These are phyloP conservation scores for Lepidium aucheri DNA, from an alignment of 345 rosid species.

Conservation along the genomic window DNA sequence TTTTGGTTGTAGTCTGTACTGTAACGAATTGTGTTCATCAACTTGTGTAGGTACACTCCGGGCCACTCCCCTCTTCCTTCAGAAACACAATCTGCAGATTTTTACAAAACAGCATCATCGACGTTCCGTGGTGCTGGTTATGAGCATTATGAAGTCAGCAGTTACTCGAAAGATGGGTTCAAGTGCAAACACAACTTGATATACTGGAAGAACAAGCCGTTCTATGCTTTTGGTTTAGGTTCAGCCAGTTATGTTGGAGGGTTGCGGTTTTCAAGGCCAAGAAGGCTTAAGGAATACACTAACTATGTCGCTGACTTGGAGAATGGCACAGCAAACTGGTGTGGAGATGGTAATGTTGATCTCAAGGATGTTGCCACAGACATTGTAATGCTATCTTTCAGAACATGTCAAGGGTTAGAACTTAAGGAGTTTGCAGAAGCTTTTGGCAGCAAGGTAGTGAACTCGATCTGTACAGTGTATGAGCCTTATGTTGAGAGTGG, in stretches of 20 bases:
- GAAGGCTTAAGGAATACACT: constrained; percentile 58
- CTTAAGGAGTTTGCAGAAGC: constrained; percentile 45
- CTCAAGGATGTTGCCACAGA: constrained; percentile 68
- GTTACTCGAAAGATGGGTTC: constrained; percentile 54
- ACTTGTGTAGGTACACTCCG: constrained; percentile 65
- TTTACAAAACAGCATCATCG: constrained; percentile 60
- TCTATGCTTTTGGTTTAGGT: constrained; percentile 86
- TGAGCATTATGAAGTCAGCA: constrained; percentile 81
- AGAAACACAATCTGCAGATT: constrained; percentile 69
- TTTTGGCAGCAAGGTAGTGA: constrained; percentile 52
- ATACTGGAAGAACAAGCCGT: constrained; percentile 83
- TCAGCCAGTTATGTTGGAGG: constrained; percentile 86
- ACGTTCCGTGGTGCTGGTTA: constrained; percentile 62
- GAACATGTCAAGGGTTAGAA: constrained; percentile 77
- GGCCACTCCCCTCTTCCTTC: constrained; percentile 90
- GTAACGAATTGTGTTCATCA: not conserved
- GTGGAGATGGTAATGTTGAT: constrained; percentile 33
- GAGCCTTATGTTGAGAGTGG: constrained; percentile 63
- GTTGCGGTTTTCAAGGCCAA: constrained; percentile 85
- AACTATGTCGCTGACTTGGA: constrained; percentile 59
- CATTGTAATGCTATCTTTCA: constrained; percentile 75
- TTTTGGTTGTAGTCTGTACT: not conserved
- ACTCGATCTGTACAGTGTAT: constrained; percentile 50
- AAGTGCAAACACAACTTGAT: constrained; percentile 76
- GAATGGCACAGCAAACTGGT: constrained; percentile 31